These are phyloP conservation scores for Globisporangium barbulae DNA, from an alignment of 352 stramenopile species.

Conservation along the genomic window DNA sequence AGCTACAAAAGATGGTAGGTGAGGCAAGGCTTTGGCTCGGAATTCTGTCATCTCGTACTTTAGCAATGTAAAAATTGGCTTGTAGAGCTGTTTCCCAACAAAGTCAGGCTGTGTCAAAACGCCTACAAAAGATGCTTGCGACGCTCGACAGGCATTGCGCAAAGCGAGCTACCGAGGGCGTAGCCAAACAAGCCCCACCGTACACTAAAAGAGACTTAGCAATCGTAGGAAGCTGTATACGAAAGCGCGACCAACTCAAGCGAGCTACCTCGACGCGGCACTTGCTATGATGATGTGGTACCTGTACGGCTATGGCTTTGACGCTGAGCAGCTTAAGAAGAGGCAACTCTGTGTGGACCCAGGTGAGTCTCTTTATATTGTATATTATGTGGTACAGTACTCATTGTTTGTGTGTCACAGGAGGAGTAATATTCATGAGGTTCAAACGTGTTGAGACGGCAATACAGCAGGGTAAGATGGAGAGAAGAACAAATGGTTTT, in stretches of 20 bases:
- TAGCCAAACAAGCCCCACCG: not conserved
- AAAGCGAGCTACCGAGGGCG: not conserved
- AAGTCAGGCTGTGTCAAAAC: not conserved
- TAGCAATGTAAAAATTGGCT: slow-evolving; percentile 18
- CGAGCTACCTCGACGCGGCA: not conserved
- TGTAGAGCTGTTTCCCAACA: not conserved
- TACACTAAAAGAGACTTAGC: not conserved
- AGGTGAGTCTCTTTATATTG: slow-evolving; percentile 1
- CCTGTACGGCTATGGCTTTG: slow-evolving; percentile 8
- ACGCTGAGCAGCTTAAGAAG: slow-evolving; percentile 19
- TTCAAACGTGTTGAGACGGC: slow-evolving; percentile 18
- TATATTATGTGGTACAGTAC: not conserved
- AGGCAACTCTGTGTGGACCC: slow-evolving; percentile 17
- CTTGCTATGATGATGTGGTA: not conserved
- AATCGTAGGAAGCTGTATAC: not conserved
- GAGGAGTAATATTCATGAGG: slow-evolving; percentile 15
- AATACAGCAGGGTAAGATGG: slow-evolving; percentile 13
- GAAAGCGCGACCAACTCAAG: not conserved
- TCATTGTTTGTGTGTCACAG: slow-evolving; percentile 3
- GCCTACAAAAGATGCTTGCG: not conserved
- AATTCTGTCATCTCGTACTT: slow-evolving; percentile 17
- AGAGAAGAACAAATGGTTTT: too few relatives aligned
- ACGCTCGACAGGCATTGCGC: slow-evolving; percentile 2
- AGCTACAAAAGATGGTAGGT: not conserved
- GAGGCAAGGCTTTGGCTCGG: not conserved